These are phyloP conservation scores for Nothophaeocryptopus gaeumannii DNA, from an alignment of 2,329 filamentous ascomycete genomes.

Conservation along the genomic window DNA sequence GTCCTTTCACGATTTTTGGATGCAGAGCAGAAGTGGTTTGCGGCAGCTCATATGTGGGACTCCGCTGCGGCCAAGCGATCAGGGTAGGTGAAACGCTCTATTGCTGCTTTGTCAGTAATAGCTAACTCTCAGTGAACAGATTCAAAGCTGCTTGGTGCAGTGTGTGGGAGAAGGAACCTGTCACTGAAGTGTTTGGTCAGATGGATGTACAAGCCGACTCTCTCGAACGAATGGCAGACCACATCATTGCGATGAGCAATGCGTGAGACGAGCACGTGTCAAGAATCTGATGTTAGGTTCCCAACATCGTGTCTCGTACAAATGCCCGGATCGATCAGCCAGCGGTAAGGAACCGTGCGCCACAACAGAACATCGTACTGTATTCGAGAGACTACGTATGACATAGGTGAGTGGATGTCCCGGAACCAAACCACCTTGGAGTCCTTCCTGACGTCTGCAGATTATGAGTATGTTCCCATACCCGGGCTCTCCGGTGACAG, in stretches of 20 bases:
- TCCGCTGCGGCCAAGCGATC: slow-evolving; percentile 50
- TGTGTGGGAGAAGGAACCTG: slow-evolving; percentile 51
- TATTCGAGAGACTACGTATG: no score
- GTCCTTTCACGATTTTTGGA: slow-evolving; percentile 40
- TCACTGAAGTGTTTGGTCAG: slow-evolving; percentile 47
- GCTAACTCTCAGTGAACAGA: slow-evolving; percentile 17
- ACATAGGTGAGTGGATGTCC: no score
- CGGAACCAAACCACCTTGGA: no score
- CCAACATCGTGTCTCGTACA: no score
- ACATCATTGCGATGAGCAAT: neutral
- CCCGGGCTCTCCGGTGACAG: no score
- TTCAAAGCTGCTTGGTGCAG: slow-evolving; percentile 54
- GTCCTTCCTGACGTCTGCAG: no score
- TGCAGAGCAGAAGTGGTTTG: slow-evolving; percentile 50
- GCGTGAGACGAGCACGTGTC: no score
- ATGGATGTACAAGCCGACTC: slow-evolving; percentile 3
- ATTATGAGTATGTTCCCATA: no score
- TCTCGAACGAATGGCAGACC: slow-evolving; percentile 1
- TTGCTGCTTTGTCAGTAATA: neutral
- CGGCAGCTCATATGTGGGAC: slow-evolving; percentile 60
- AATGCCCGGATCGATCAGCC: no score
- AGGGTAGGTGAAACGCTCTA: slow-evolving; percentile 25
- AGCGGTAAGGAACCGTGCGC: no score
- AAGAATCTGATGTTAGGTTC: no score
- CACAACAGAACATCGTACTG: no score